A percentile compares a stretch with the other conserved stretches of the same genome.
Conservation (phyloP, 1,284 basidiomycete species). For the Mycosarcoma mackinlayi region DNA sequence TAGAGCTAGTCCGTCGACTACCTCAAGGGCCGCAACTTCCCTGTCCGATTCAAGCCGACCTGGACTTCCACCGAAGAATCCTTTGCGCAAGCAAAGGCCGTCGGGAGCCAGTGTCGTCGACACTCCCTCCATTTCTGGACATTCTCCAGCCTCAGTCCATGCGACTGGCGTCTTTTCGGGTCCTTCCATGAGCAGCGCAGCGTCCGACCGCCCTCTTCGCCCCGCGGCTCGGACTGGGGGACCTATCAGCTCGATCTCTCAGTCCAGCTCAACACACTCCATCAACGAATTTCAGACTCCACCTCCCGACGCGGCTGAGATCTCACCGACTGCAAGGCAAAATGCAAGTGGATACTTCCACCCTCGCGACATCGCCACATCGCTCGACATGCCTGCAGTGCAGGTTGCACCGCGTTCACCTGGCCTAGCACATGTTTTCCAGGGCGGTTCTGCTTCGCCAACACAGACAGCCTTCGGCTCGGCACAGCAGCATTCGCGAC, state of each 20-base stretch:
- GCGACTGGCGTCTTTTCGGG: slow-evolving; percentile 20
- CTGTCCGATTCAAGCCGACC: slow-evolving; percentile 20
- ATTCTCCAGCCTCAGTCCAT: slow-evolving; percentile 26
- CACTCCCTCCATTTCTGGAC: slow-evolving; percentile 21
- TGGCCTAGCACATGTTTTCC: not conserved
- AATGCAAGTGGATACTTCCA: slow-evolving; percentile 20
- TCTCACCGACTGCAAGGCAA: slow-evolving; percentile 17
- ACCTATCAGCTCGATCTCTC: slow-evolving; percentile 5
- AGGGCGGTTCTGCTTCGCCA: slow-evolving; percentile 25
- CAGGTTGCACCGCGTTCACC: slow-evolving; percentile 21
- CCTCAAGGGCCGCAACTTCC: not conserved
- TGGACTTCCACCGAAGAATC: slow-evolving; percentile 49
- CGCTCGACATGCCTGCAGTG: slow-evolving; percentile 1
- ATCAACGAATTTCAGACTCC: slow-evolving; percentile 24
- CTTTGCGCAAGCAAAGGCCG: slow-evolving; percentile 41
- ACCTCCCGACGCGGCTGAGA: slow-evolving; percentile 7
- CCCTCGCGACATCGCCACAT: slow-evolving; percentile 7
- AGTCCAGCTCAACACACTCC: slow-evolving; percentile 24
- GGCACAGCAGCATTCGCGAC: slow-evolving; percentile 23
- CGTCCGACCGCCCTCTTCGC: slow-evolving; percentile 5
- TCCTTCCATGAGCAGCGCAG: slow-evolving; percentile 2
- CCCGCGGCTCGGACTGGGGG: slow-evolving; percentile 1
- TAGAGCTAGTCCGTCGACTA: not conserved
- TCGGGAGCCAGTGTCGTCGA: slow-evolving; percentile 17
- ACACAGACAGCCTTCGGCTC: slow-evolving; percentile 16